These are phyloP conservation scores for Sphaerulina musiva DNA, from an alignment of 2,329 filamentous ascomycete species.

Conservation along the genomic window DNA sequence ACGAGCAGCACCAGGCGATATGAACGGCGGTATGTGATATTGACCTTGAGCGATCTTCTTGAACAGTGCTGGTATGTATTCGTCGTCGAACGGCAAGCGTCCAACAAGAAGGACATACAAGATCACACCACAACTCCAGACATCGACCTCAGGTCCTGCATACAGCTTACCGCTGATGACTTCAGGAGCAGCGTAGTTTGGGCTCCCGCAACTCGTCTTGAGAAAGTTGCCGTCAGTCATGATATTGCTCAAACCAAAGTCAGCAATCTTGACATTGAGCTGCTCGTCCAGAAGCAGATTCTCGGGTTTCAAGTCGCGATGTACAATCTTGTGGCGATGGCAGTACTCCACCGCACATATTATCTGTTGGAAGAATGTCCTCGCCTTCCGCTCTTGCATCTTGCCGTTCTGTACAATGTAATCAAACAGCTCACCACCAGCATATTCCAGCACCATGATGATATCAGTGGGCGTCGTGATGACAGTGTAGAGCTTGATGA, in stretches of 20 bases:
- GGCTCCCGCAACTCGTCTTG: constrained; percentile 96
- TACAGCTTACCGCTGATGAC: constrained; percentile 98
- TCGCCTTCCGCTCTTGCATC: constrained; percentile 85
- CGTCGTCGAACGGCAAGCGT: constrained; percentile 87
- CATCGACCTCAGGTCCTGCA: constrained; percentile 93
- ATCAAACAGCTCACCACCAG: constrained; percentile 92
- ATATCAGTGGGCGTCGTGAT: constrained; percentile 93
- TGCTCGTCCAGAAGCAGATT: constrained; percentile 91
- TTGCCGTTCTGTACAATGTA: constrained; percentile 93
- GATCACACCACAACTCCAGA: constrained; percentile 79
- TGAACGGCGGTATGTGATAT: constrained; percentile 86
- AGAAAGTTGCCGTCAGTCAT: constrained; percentile 99
- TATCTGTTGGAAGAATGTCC: constrained; percentile 98
- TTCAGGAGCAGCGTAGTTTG: constrained; percentile 95
- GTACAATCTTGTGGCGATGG: constrained; percentile 96
- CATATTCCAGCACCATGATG: constrained; percentile 98
- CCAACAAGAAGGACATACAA: constrained; percentile 60
- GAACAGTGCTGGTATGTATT: constrained; percentile 95
- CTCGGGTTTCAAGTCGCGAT: constrained; percentile 94
- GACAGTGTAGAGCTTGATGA: constrained; percentile 97
- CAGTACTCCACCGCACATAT: constrained; percentile 98
- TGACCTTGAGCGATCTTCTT: constrained; percentile 95
- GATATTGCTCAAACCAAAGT: constrained; percentile 97
- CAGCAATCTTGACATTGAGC: constrained; percentile 97
- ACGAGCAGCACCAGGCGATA: constrained; percentile 72